Evolutionary conservation across 2,329 filamentous ascomycete species (phyloP), one percentile per base, ranked within the genome.

Genomic region (Thyridium curvatum): DNA sequence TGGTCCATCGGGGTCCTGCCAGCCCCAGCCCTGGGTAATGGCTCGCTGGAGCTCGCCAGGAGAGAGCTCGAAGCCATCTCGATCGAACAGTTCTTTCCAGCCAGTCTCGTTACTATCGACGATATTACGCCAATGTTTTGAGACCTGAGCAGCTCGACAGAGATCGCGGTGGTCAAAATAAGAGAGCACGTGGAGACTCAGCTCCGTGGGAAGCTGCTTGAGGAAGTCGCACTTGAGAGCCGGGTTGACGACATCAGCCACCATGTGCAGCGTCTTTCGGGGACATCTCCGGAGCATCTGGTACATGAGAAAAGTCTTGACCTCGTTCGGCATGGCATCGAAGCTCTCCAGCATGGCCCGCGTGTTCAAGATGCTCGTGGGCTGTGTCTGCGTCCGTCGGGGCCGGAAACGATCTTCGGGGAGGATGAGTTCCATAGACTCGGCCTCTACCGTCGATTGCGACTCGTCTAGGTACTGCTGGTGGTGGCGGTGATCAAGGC

Each of bases 231-330:
- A 94, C 60, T 95, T 96, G 41, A 98, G 65, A 0, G 91, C 88
- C 8, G 93, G 93, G 53, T 95, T 96, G 47, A 98, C 90, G 12
- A 89, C 82, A 48, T 89, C 82, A 29, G 91, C 89, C 40, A 98
- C 83, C 39, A 94, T 82, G 53, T 93, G 88, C 5, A 98, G 71
- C 0, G 90, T 95, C 32, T 88, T 84, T 49, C 94, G 85, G 6
- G 88, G 79, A 54, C 90, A 97, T 34, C 93, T 77, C 41, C 87
- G 83, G 18, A 98, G 74, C 40, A 98, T 79, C 56, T 98, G 91
- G 57, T 94, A 97, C 81, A 98, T 94, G 64, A 98, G 83, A 56
- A 94, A 94, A 0, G 85, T 86, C 64, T 98, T 93, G 76, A 98
- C 81, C 52, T 93, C 84, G 33, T 86, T 79, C 2, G 91, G 89